Evolutionary conservation across 352 stramenopile genomes (phyloP).

Genomic region (Pythium brassicae): DNA sequence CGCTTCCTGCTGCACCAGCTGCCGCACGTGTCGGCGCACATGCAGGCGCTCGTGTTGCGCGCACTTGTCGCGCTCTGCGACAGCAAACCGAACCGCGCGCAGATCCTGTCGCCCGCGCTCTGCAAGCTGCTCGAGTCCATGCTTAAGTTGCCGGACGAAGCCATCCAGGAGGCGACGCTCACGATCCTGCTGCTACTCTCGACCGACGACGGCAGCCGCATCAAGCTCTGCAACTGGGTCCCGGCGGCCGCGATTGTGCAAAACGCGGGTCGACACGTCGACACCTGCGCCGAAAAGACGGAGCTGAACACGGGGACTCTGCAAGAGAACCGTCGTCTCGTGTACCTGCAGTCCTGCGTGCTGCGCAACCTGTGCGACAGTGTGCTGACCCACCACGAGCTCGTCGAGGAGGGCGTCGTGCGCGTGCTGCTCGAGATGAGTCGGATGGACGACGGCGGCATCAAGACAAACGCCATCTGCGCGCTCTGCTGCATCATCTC

Average conservation of each 20-base stretch:
- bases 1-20: constrained; percentile 51
- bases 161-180: constrained; percentile 53
- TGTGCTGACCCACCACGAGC: constrained; percentile 65
- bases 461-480: constrained; percentile 67
- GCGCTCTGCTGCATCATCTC: constrained; percentile 61
- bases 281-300: neutral
- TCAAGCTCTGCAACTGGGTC: constrained; percentile 71
- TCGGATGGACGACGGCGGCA: constrained; percentile 31
- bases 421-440: constrained; percentile 59
- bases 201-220: constrained; percentile 55
- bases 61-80: constrained; percentile 52
- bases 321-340: constrained; percentile 14
- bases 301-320: neutral
- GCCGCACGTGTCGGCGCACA: constrained; percentile 24
- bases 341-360: constrained; percentile 66
- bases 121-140: constrained; percentile 49
- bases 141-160: constrained; percentile 26
- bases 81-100: constrained; percentile 33
- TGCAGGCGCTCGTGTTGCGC: constrained; percentile 44
- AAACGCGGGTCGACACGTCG: constrained; percentile 24
- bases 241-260: constrained; percentile 38
- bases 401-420: constrained; percentile 55
- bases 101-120: constrained; percentile 45
- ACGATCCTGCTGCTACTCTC: constrained; percentile 52
- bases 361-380: constrained; percentile 71